phyloP scores from a whole-genome alignment of 805 yeast genomes.

The Candida broadrunensis region DNA sequence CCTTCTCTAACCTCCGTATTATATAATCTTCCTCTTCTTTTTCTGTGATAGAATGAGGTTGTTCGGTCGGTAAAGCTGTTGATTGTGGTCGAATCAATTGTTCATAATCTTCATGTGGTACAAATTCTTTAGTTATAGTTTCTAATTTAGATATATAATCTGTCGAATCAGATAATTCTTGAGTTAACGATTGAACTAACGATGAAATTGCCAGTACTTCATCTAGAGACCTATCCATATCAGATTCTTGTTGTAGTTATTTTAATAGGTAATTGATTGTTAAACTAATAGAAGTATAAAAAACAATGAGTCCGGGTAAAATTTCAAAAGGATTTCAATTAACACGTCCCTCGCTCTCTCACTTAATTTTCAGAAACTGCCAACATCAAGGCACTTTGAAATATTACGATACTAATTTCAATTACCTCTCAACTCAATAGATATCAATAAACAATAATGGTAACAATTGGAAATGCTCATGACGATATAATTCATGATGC shows the following conservation, averaged over 20 bases:
- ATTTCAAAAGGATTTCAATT: too few relatives aligned
- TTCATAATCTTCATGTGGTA: conserved; percentile 13
- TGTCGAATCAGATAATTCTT: conserved; percentile 14
- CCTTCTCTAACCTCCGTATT: conserved; percentile 23
- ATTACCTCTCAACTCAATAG: too few relatives aligned
- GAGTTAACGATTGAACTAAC: conserved; percentile 15
- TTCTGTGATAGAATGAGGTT: background rate
- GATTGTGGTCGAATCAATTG: background rate
- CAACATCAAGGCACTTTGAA: too few relatives aligned
- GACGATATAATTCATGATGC: conserved; percentile 95
- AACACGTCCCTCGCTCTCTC: conserved; percentile 5
- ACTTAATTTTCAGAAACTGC: too few relatives aligned
- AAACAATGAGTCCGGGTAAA: too few relatives aligned
- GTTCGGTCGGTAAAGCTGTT: background rate
- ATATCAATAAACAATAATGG: conserved; percentile 39
- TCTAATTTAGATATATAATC: conserved; percentile 19
- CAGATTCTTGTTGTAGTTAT: too few relatives aligned
- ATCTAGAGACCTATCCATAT: conserved; percentile 17
- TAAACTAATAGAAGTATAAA: too few relatives aligned
- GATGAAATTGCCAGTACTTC: conserved; percentile 14
- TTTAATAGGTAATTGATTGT: too few relatives aligned
- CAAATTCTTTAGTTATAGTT: conserved; percentile 14
- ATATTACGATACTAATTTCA: too few relatives aligned
- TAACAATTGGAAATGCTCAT: conserved; percentile 86
- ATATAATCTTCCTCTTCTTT: conserved; percentile 8